Percentiles rank a stretch among this genome's conserved stretches.
Evolutionary conservation across 2,329 filamentous ascomycete genomes (phyloP).

Genomic region (Coleophoma eucalyptorum): DNA sequence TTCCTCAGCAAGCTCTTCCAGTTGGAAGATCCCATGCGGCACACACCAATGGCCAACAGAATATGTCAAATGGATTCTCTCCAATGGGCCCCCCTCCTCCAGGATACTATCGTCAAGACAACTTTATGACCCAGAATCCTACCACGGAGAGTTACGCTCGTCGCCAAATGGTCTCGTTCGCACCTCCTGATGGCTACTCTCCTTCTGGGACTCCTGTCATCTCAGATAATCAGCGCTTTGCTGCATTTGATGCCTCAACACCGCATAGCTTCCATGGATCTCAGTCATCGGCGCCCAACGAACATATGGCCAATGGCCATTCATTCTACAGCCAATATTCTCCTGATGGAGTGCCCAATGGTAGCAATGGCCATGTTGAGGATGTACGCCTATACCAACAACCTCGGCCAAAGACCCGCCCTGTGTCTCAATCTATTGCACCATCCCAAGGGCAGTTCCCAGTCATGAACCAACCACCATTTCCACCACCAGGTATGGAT

Average conservation of each 20-base stretch:
- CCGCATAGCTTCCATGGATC: constrained; percentile 61
- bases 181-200: constrained; percentile 28
- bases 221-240: constrained; percentile 14
- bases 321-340: constrained; percentile 33
- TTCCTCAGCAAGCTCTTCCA: constrained; percentile 10
- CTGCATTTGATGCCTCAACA: constrained; percentile 46
- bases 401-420: constrained; percentile 14
- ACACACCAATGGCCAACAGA: constrained; percentile 20
- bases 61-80: constrained; percentile 22
- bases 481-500: constrained; percentile 18
- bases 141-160: constrained; percentile 17
- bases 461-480: constrained; percentile 15
- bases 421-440: constrained; percentile 10
- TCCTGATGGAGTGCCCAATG: constrained; percentile 34
- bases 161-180: constrained; percentile 24
- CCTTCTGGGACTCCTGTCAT: constrained; percentile 24
- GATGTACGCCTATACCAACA: constrained; percentile 23
- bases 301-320: constrained; percentile 28
- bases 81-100: constrained; percentile 20
- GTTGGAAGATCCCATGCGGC: constrained; percentile 9
- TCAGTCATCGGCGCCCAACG: constrained; percentile 48
- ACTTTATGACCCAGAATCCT: constrained; percentile 13
- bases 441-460: constrained; percentile 11
- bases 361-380: constrained; percentile 30
- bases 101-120: constrained; percentile 19